Evolutionary conservation across 805 yeast species (phyloP).

Genomic region (Yarrowia bubula): DNA sequence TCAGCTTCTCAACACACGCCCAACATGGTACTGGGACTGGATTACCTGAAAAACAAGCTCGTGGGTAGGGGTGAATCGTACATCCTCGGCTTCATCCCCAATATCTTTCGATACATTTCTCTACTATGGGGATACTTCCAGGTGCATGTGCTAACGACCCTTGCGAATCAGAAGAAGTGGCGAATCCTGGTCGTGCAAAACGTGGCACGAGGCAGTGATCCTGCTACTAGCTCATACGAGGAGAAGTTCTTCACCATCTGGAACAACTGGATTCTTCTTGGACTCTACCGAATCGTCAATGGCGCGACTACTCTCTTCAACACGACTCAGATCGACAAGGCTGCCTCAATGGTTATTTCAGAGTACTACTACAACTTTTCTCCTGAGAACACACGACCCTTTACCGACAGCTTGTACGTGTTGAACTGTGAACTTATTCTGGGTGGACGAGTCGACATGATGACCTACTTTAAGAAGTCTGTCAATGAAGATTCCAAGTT

Average conservation of each 20-base stretch:
- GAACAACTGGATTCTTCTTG: constrained; percentile 14
- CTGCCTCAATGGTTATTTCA: not conserved
- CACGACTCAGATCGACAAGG: constrained; percentile 24
- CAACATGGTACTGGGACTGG: constrained; percentile 16
- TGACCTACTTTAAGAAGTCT: not conserved
- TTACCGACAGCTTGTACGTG: not conserved
- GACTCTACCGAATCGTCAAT: constrained; percentile 8
- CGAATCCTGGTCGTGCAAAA: not conserved
- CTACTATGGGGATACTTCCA: constrained; percentile 14
- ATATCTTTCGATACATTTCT: constrained; percentile 2
- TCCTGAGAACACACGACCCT: not conserved
- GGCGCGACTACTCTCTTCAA: constrained; percentile 1
- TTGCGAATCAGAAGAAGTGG: constrained; percentile 24
- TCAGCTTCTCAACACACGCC: not conserved
- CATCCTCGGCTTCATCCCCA: constrained; percentile 21
- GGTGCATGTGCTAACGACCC: constrained; percentile 18
- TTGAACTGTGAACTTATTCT: constrained; percentile 10
- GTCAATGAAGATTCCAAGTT: not conserved
- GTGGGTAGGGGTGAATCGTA: constrained; percentile 12
- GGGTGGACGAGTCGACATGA: not conserved
- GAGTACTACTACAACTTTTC: constrained; percentile 17
- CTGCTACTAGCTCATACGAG: not conserved
- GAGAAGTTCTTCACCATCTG: constrained; percentile 10
- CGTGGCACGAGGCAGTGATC: not conserved
- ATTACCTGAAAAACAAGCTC: constrained; percentile 6